Base-by-base conservation (phyloP, 225 moss, liverwort and hornwort species). In the Physcomitrellopsis africana region DNA sequence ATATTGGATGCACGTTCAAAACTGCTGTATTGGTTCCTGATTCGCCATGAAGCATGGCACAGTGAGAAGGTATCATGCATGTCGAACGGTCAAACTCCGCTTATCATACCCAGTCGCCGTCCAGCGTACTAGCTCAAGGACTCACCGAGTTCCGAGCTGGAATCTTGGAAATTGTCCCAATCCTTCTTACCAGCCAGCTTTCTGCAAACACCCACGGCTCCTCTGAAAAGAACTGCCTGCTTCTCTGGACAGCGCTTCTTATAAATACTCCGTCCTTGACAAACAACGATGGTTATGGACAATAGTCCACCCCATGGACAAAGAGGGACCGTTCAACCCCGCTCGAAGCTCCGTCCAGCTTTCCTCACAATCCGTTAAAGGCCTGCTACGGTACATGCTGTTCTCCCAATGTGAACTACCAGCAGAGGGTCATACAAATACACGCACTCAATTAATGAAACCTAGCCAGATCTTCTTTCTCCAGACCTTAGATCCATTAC, bases 391-490 rank as follows among this genome's bases (percentile, higher is more conserved):
- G 49, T 67, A 32, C 79, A 68, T 61, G 83, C 72, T 72, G 68
- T 19, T 75, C 57, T 37, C 70, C 55, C 45, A 8, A 45, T 53
- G 63, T 41, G 12, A 37, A 37, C 32, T 63, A 65, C 52, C 55
- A 66, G 65, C 58, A 69, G 77, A 68, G 48, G 70, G 53, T 77
- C 70, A 63, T 72, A 87, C 69, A 79, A 80, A 79, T 79, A 87
- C 84, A 87, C 70, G 79, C 73, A 73, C 68, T 81, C 76, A 46
- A 61, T 42, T 11, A 29, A 64, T 45, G 57, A 72, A 81, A 79
- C 32, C 75, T 66, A 52, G 65, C 80, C 75, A 44, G 16, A 53
- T 26, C 53, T 24, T 11, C 14, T 67, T 46, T 52, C 65, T 51
- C 13, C 62, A 44, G 27, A 60, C 20, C 10, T 32, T 61, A 42